Evolutionary conservation across 495 filamentous ascomycete genomes (phyloP).

Genomic region (Neurospora sp.): DNA sequence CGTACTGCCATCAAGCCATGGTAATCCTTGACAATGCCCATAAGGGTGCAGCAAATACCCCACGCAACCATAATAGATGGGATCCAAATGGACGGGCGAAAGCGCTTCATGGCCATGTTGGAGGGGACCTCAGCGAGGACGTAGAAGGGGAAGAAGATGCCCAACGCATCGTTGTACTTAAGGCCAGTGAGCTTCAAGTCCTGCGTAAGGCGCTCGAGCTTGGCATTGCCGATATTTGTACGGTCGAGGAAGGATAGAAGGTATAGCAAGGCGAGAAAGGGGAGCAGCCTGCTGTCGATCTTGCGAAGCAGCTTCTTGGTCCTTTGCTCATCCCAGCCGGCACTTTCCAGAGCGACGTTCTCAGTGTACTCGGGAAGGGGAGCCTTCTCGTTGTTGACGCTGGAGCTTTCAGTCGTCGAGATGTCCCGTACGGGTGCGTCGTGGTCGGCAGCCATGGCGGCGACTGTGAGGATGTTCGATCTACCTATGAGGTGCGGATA

Average conservation of each 20-base stretch:
- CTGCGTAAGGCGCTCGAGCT: constrained; percentile 54
- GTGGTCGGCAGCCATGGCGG: constrained; percentile 17
- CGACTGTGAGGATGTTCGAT: not conserved
- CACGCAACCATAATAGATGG: constrained; percentile 46
- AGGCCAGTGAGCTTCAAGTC: constrained; percentile 50
- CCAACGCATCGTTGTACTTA: constrained; percentile 62
- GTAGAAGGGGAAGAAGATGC: constrained; percentile 82
- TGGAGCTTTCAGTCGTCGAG: constrained; percentile 20
- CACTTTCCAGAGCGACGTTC: constrained; percentile 12
- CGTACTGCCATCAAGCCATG: constrained; percentile 61
- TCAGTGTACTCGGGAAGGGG: constrained; percentile 3
- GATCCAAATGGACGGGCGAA: constrained; percentile 53
- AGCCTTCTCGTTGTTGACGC: constrained; percentile 21
- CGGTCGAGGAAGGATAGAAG: constrained; percentile 69
- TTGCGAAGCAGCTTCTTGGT: constrained; percentile 39
- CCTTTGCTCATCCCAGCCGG: constrained; percentile 15
- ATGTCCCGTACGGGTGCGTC: constrained; percentile 15
- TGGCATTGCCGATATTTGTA: constrained; percentile 73
- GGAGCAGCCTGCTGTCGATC: constrained; percentile 40
- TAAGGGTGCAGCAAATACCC: constrained; percentile 50
- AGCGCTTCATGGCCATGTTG: constrained; percentile 54
- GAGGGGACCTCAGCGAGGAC: constrained; percentile 68
- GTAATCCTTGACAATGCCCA: constrained; percentile 68
- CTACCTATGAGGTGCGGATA: not conserved
- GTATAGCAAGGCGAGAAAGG: constrained; percentile 44